Evolutionary conservation across 306 rosid genomes (phyloP).

Genomic region (Benincasa hispida): DNA sequence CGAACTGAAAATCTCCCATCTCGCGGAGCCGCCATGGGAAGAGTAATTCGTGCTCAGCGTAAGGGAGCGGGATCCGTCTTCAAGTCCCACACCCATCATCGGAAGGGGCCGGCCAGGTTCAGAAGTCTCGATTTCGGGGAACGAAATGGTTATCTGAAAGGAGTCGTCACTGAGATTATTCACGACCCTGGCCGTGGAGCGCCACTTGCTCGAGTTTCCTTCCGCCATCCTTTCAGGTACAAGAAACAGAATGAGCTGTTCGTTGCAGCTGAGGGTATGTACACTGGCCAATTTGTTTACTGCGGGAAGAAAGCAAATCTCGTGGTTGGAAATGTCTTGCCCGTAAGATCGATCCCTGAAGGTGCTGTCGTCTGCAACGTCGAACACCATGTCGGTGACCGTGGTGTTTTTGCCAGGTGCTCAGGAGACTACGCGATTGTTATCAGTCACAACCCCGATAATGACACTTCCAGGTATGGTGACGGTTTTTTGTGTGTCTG

Average conservation of each 20-base stretch:
- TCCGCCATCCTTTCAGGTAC: conserved; percentile 68
- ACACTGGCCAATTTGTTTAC: conserved; percentile 61
- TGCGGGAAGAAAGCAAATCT: conserved; percentile 77
- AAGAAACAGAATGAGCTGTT: conserved; percentile 59
- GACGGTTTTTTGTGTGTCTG: not conserved
- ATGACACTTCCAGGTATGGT: conserved; percentile 48
- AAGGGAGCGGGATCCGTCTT: conserved; percentile 79
- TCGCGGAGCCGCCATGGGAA: conserved; percentile 30
- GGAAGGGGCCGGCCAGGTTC: conserved; percentile 69
- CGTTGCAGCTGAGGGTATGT: conserved; percentile 61
- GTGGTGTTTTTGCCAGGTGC: conserved; percentile 56
- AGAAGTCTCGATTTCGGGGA: conserved; percentile 73
- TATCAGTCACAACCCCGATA: conserved; percentile 69
- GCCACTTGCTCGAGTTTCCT: conserved; percentile 57
- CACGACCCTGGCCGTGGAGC: conserved; percentile 87
- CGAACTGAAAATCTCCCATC: not conserved
- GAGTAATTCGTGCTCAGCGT: conserved; percentile 75
- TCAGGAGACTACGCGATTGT: conserved; percentile 77
- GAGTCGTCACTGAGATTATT: conserved; percentile 53
- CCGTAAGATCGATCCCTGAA: conserved; percentile 55
- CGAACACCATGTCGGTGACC: conserved; percentile 78
- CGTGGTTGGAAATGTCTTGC: conserved; percentile 61
- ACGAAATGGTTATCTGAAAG: conserved; percentile 60
- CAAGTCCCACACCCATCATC: conserved; percentile 74
- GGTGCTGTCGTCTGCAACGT: conserved; percentile 74